Conservation (phyloP, 345 rosid genomes). For the Gossypium herbaceum region DNA sequence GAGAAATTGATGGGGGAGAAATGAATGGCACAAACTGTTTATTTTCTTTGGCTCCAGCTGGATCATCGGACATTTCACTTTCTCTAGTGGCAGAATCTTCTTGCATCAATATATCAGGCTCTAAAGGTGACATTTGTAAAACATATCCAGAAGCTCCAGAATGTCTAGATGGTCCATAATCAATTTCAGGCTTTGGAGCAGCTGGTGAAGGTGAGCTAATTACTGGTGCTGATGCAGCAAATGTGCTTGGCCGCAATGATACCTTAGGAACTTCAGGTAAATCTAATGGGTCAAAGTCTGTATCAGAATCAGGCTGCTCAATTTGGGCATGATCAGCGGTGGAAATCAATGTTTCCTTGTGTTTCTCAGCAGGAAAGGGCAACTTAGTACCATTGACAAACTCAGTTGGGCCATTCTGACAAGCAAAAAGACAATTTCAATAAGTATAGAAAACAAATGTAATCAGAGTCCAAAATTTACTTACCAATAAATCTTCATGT, state of each 20-base stretch:
- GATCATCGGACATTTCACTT: conserved; percentile 29
- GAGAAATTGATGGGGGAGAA: conserved; percentile 42
- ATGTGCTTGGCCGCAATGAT: conserved; percentile 35
- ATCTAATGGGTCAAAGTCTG: conserved; percentile 47
- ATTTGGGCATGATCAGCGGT: conserved; percentile 25
- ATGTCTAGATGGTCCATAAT: conserved; percentile 31
- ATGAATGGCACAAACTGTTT: conserved; percentile 61
- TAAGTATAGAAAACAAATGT: conserved; percentile 17
- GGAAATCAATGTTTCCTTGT: conserved; percentile 42
- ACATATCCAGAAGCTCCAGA: conserved; percentile 25
- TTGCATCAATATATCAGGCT: conserved; percentile 25
- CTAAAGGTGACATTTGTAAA: conserved; percentile 30
- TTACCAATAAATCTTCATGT: conserved; percentile 86
- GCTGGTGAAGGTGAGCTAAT: conserved; percentile 19
- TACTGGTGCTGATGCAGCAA: conserved; percentile 40
- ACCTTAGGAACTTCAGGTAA: conserved; percentile 78
- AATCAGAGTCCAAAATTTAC: conserved; percentile 19
- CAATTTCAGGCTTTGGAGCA: conserved; percentile 19
- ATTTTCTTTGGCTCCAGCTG: conserved; percentile 33
- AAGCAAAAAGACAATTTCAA: conserved; percentile 13
- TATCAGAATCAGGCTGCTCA: conserved; percentile 54
- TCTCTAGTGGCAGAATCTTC: conserved; percentile 29
- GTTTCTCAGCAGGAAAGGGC: conserved; percentile 70
- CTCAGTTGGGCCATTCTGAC: conserved; percentile 75
- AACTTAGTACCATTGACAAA: conserved; percentile 67